phyloP scores from a whole-genome alignment of 345 rosid genomes.

The Balakata baccata region DNA sequence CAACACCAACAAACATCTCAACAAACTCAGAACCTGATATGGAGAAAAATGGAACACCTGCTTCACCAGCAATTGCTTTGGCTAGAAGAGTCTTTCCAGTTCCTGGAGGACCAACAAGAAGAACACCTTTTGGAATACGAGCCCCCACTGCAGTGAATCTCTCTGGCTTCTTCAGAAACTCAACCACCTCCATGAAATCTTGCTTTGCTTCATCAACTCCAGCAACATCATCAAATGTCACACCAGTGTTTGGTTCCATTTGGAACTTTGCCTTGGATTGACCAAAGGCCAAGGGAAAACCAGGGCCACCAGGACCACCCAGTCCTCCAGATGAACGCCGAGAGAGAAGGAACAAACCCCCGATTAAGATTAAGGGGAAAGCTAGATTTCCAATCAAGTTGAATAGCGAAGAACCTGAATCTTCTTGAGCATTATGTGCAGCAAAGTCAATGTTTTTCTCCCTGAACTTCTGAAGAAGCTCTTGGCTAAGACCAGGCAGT shows the following conservation, averaged over 20 bases:
- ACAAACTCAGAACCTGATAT: slow-evolving; percentile 97
- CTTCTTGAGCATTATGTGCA: slow-evolving; percentile 98
- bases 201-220: slow-evolving; percentile 99
- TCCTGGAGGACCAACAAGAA: slow-evolving; percentile 96
- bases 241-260: slow-evolving; percentile 98
- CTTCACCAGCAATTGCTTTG: slow-evolving; percentile 99
- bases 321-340: slow-evolving; percentile 92
- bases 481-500: slow-evolving; percentile 91
- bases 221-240: slow-evolving; percentile 95
- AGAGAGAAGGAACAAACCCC: slow-evolving; percentile 94
- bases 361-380: slow-evolving; percentile 84
- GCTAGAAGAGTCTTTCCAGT: slow-evolving; percentile 99
- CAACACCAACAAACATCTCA: slow-evolving; percentile 98
- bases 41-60: slow-evolving; percentile 95
- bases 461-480: slow-evolving; percentile 90
- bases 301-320: slow-evolving; percentile 99
- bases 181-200: slow-evolving; percentile 98
- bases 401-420: slow-evolving; percentile 74
- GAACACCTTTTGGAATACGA: slow-evolving; percentile 95
- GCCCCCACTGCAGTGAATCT: slow-evolving; percentile 97
- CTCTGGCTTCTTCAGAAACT: slow-evolving; percentile 97
- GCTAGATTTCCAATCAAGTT: slow-evolving; percentile 92
- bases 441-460: slow-evolving; percentile 96
- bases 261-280: slow-evolving; percentile 98
- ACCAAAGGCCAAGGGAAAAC: slow-evolving; percentile 79